Conservation (phyloP, 345 rosid genomes). For the Passiflora organensis region DNA sequence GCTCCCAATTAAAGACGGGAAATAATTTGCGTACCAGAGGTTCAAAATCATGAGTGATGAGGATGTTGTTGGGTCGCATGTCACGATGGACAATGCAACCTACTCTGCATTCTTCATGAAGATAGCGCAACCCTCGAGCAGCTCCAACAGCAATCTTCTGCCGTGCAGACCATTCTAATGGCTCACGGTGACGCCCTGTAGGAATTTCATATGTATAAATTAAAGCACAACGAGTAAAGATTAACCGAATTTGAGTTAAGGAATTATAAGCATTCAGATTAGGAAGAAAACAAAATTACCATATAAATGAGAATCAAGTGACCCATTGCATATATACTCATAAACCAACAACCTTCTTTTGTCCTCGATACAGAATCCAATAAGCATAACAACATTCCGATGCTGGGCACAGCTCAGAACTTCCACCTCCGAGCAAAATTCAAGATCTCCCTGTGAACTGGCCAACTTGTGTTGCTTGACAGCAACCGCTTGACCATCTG, state of each 20-base stretch:
- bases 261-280: too few relatives aligned
- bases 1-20: too few relatives aligned
- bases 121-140: constrained; percentile 96
- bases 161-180: constrained; percentile 86
- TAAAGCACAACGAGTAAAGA: background rate
- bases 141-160: constrained; percentile 98
- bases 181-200: constrained; percentile 60
- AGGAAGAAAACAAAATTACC: constrained; percentile 39
- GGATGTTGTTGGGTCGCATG: constrained; percentile 99
- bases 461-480: constrained; percentile 98
- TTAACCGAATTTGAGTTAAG: background rate
- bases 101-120: constrained; percentile 99
- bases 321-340: constrained; percentile 94
- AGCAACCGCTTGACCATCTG: constrained; percentile 98
- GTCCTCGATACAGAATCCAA: constrained; percentile 96
- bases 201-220: background rate
- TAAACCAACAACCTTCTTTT: constrained; percentile 90
- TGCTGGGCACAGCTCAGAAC: constrained; percentile 99
- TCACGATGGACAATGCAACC: constrained; percentile 99
- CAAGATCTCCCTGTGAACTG: constrained; percentile 97
- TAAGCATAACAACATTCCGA: constrained; percentile 92
- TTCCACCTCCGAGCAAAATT: constrained; percentile 99
- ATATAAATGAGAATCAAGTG: constrained; percentile 87
- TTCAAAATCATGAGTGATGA: constrained; percentile 95
- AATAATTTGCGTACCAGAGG: constrained; percentile 74